A percentile compares a stretch with the other conserved stretches of the same genome.
Evolutionary conservation across 352 stramenopile genomes (phyloP).

Genomic region (Globisporangium emineosum): DNA sequence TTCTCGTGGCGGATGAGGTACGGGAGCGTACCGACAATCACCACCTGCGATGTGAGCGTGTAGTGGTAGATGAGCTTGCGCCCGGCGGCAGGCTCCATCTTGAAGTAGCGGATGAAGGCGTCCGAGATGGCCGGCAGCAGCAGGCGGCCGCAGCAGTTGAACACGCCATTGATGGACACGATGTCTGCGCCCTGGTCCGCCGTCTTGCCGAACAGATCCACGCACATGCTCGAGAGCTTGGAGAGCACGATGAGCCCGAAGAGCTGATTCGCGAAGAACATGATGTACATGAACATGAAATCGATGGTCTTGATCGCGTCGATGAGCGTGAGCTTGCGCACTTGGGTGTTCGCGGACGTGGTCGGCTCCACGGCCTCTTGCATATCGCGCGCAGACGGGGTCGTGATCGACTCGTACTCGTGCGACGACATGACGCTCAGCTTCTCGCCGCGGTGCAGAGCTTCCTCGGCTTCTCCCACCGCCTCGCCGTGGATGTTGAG

Average conservation of each 20-base stretch:
- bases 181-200: constrained; percentile 36
- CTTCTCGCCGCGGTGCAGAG: constrained; percentile 34
- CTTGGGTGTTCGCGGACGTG: constrained; percentile 32
- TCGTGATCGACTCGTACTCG: constrained; percentile 46
- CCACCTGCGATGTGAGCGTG: constrained; percentile 47
- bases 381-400: constrained; percentile 30
- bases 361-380: constrained; percentile 27
- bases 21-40: constrained; percentile 67
- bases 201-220: constrained; percentile 47
- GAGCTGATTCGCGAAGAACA: constrained; percentile 63
- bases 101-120: constrained; percentile 31
- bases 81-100: constrained; percentile 47
- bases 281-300: constrained; percentile 65
- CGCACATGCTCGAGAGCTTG: constrained; percentile 52
- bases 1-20: constrained; percentile 50
- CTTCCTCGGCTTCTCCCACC: constrained; percentile 33
- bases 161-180: constrained; percentile 58
- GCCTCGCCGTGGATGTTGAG: constrained; percentile 64
- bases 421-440: constrained; percentile 38
- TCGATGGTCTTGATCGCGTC: constrained; percentile 49
- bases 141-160: constrained; percentile 53
- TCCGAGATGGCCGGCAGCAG: constrained; percentile 51
- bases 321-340: constrained; percentile 52
- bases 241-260: constrained; percentile 67
- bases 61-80: constrained; percentile 65